A percentile compares a stretch with the other conserved stretches of the same genome.
phyloP scores from a whole-genome alignment of 495 filamentous ascomycete genomes.

The Aspergillus conjunctus region DNA sequence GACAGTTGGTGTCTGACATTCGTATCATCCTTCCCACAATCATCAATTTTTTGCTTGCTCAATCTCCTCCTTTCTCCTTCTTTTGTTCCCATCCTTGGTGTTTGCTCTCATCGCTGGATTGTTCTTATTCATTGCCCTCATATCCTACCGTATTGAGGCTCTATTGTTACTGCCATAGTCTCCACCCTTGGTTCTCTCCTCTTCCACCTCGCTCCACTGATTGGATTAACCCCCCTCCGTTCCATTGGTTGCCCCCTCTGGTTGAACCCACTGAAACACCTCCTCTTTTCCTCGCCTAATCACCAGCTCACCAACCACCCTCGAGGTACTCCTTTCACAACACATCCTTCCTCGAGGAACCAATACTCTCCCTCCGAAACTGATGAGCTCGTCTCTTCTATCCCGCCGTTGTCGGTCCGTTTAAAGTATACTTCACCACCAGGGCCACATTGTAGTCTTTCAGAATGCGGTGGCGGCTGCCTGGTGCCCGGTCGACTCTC shows the following conservation, averaged over 20 bases:
- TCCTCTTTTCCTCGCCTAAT: conserved; percentile 5
- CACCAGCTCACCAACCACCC: neutral
- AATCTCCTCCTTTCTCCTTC: neutral
- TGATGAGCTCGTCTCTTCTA: conserved; percentile 6
- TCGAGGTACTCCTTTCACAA: neutral
- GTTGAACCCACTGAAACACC: conserved; percentile 4
- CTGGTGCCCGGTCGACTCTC: conserved; percentile 49
- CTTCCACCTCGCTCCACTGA: conserved; percentile 16
- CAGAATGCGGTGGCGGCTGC: conserved; percentile 55
- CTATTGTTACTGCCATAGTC: neutral
- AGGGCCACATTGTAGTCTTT: conserved; percentile 34
- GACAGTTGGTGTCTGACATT: neutral
- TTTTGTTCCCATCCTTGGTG: neutral
- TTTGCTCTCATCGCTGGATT: neutral
- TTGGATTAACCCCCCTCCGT: conserved; percentile 18
- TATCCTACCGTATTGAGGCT: neutral
- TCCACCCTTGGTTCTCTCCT: conserved; percentile 10
- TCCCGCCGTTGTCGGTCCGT: neutral
- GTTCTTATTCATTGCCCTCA: neutral
- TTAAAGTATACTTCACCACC: neutral
- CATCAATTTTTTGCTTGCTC: neutral
- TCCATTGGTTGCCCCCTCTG: conserved; percentile 18
- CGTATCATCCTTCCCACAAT: conserved; percentile 5
- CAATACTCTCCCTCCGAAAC: neutral
- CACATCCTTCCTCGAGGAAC: neutral